These are phyloP conservation scores for Cercospora zeae-maydis DNA, from an alignment of 2,329 filamentous ascomycete species.

Conservation along the genomic window DNA sequence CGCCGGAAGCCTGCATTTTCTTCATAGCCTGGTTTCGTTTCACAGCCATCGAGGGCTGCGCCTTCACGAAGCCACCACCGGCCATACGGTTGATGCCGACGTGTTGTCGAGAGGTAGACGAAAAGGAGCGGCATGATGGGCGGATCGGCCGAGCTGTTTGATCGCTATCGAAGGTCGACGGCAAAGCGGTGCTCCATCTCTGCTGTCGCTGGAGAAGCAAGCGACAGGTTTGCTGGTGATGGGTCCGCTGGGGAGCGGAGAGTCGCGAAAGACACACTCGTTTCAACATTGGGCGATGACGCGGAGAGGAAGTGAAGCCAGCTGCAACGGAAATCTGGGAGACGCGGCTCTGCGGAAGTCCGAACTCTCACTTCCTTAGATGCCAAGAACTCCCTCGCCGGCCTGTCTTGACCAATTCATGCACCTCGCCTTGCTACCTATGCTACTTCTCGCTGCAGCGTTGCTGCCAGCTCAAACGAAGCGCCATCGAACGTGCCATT, in stretches of 20 bases:
- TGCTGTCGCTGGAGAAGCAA: slow-evolving; percentile 10
- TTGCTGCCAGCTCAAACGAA: too few relatives aligned
- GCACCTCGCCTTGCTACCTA: too few relatives aligned
- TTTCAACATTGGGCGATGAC: slow-evolving; percentile 23
- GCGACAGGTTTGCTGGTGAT: slow-evolving; percentile 5
- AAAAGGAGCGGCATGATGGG: slow-evolving; percentile 22
- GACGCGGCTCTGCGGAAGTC: slow-evolving; percentile 4
- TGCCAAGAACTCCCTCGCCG: not conserved
- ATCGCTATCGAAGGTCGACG: slow-evolving; percentile 13
- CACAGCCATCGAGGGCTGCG: slow-evolving; percentile 41
- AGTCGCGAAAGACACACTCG: slow-evolving; percentile 23
- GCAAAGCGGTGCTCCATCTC: slow-evolving; percentile 2
- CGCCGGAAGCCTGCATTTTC: slow-evolving; percentile 21
- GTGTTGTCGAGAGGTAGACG: slow-evolving; percentile 14
- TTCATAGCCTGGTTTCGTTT: slow-evolving; percentile 36
- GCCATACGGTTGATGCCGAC: slow-evolving; percentile 13
- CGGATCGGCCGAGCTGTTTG: not conserved
- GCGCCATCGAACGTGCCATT: too few relatives aligned
- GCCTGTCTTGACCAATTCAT: not conserved
- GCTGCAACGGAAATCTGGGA: not conserved
- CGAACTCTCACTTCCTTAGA: not conserved
- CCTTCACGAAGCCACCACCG: slow-evolving; percentile 16
- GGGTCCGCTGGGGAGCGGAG: slow-evolving; percentile 16
- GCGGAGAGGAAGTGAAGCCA: not conserved
- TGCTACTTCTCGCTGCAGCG: too few relatives aligned